These are phyloP conservation scores for Endoconidiophora polonica DNA, from an alignment of 2,329 filamentous ascomycete species.

Conservation along the genomic window DNA sequence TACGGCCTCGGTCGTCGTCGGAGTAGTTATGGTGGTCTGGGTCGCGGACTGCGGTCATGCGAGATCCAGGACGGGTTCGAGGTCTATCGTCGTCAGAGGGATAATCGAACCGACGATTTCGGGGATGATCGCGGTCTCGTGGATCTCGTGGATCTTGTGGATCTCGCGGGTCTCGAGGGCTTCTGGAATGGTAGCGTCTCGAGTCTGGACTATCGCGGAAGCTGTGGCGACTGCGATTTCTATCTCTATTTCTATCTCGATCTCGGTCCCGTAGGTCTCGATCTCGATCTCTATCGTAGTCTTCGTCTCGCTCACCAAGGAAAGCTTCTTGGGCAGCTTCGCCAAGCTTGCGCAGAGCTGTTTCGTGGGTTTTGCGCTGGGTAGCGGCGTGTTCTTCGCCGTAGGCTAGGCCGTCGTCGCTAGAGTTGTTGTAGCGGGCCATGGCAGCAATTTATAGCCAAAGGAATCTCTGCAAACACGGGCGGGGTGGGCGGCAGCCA, in stretches of 20 bases:
- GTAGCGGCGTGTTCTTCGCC: conserved; percentile 9
- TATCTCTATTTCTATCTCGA: not conserved
- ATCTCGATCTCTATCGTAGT: not conserved
- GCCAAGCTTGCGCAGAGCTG: conserved; percentile 5
- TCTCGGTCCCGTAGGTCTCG: not conserved
- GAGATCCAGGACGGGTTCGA: not conserved
- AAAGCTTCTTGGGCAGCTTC: not conserved
- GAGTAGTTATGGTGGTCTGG: not conserved
- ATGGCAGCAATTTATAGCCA: too few species aligned
- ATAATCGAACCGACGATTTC: not conserved
- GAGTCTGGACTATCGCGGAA: conserved; percentile 1
- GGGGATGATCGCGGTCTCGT: not conserved
- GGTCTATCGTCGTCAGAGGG: conserved; percentile 2
- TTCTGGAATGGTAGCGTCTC: not conserved
- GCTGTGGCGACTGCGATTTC: conserved; percentile 15
- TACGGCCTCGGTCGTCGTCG: not conserved
- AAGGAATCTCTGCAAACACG: too few species aligned
- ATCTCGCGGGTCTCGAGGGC: conserved; percentile 1
- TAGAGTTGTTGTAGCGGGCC: not conserved
- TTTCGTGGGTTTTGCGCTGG: conserved; percentile 8
- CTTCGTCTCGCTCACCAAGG: not conserved
- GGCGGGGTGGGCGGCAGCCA: too few species aligned
- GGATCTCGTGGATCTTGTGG: not conserved
- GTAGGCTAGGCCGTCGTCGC: conserved; percentile 11
- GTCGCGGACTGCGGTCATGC: not conserved